Percentiles rank a stretch among this genome's conserved stretches.
These are phyloP conservation scores for Boletellus deceptivus DNA, from an alignment of 1,284 basidiomycete genomes.

Conservation along the genomic window DNA sequence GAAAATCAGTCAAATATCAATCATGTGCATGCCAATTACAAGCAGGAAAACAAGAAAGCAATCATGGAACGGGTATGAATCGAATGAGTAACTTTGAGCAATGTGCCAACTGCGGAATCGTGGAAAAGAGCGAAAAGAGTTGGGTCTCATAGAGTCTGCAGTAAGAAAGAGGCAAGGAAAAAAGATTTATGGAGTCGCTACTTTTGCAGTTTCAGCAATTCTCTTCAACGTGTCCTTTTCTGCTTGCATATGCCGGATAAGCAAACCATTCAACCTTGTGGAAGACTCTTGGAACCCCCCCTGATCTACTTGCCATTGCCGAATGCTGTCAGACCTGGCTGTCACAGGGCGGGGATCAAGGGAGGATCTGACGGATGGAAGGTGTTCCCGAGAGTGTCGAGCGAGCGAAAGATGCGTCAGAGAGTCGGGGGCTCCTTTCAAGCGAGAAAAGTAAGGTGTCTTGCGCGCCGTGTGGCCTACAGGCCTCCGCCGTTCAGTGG, in stretches of 20 bases:
- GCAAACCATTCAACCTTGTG: slow-evolving; percentile 66
- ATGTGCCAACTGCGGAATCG: slow-evolving; percentile 11
- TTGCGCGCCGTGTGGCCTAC: slow-evolving; percentile 34
- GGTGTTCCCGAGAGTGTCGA: slow-evolving; percentile 33
- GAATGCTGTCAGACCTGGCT: slow-evolving; percentile 30
- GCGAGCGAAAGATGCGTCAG: slow-evolving; percentile 32
- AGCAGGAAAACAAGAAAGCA: slow-evolving; percentile 18
- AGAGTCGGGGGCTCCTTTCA: slow-evolving; percentile 31
- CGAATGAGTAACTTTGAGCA: slow-evolving; percentile 10
- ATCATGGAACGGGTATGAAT: slow-evolving; percentile 22
- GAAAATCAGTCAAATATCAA: slow-evolving; percentile 17
- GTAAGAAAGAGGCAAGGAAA: background rate
- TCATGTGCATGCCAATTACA: slow-evolving; percentile 32
- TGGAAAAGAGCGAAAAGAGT: slow-evolving; percentile 10
- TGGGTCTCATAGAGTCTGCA: slow-evolving; percentile 17
- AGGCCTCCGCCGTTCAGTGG: slow-evolving; percentile 36
- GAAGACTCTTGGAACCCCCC: slow-evolving; percentile 52
- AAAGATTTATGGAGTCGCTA: slow-evolving; percentile 30
- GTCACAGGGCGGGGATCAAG: slow-evolving; percentile 28
- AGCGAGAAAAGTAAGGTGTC: slow-evolving; percentile 31
- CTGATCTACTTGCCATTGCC: slow-evolving; percentile 38
- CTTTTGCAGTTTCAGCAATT: slow-evolving; percentile 51
- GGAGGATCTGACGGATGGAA: slow-evolving; percentile 8
- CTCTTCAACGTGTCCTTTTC: slow-evolving; percentile 70
- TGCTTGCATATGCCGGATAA: slow-evolving; percentile 70